Percentiles rank a stretch among this genome's conserved stretches.
These are phyloP conservation scores for Fusarium solani-melongenae DNA, from an alignment of 2,329 filamentous ascomycete species.

Conservation along the genomic window DNA sequence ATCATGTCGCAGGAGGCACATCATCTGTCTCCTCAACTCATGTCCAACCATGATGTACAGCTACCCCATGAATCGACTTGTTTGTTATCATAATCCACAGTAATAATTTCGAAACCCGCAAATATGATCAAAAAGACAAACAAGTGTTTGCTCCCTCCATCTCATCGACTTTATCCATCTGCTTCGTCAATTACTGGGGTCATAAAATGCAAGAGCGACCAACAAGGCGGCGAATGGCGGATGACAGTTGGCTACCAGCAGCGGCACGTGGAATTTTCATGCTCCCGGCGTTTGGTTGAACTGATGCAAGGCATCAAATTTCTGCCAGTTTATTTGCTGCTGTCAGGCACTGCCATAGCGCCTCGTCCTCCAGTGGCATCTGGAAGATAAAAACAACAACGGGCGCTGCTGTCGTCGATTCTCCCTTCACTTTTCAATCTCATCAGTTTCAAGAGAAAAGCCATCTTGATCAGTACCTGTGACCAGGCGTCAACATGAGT, in stretches of 20 bases:
- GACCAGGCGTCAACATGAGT: slow-evolving; percentile 12
- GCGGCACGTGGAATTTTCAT: slow-evolving; percentile 26
- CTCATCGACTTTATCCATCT: background rate
- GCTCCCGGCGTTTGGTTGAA: slow-evolving; percentile 2
- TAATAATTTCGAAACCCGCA: background rate
- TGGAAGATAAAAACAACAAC: background rate
- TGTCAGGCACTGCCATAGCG: background rate
- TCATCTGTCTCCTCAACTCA: background rate
- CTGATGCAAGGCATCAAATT: background rate
- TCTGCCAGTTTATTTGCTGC: background rate
- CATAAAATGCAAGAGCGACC: background rate
- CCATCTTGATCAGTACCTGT: background rate
- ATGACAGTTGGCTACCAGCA: slow-evolving; percentile 7
- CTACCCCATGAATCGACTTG: background rate
- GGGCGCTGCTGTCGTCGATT: background rate
- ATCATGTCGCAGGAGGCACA: background rate
- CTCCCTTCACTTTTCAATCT: background rate
- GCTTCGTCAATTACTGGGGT: background rate
- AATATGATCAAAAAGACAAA: background rate
- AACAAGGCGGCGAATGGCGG: background rate
- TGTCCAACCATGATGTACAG: background rate
- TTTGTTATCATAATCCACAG: background rate
- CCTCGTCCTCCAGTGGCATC: background rate
- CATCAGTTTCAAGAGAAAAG: background rate
- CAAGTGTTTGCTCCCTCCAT: background rate